Conservation (phyloP, 1,139 yeast genomes). For the Spencermartinsiella ligniputridi region DNA sequence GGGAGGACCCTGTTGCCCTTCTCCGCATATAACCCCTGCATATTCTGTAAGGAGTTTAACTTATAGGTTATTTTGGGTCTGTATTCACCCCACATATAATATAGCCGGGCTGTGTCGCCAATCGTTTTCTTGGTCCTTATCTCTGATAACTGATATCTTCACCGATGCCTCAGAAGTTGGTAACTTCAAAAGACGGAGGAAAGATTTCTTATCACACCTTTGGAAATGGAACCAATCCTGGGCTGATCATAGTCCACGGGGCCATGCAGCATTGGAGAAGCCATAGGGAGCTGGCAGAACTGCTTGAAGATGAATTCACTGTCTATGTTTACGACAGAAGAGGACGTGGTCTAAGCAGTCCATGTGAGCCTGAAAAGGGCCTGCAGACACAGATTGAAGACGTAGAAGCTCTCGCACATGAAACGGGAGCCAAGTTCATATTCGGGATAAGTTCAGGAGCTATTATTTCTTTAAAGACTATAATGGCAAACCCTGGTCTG, state of each 20-base stretch:
- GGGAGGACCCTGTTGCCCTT: too few species aligned
- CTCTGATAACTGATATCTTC: too few species aligned
- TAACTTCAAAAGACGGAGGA: neutral
- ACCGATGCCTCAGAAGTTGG: neutral
- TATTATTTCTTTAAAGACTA: neutral
- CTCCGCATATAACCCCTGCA: too few species aligned
- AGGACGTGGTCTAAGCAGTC: neutral
- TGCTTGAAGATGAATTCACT: neutral
- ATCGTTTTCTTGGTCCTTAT: too few species aligned
- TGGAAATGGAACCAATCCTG: neutral
- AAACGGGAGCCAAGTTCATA: neutral
- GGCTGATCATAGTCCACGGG: neutral
- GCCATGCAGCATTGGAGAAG: neutral
- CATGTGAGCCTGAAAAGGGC: neutral
- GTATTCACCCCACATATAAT: too few species aligned
- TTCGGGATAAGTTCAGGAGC: neutral
- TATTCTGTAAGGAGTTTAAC: too few species aligned
- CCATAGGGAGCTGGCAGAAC: neutral
- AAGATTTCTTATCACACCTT: neutral
- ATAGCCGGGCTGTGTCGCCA: too few species aligned
- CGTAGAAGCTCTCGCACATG: neutral
- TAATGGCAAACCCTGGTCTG: neutral
- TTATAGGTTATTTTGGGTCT: too few species aligned
- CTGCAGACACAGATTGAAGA: neutral
- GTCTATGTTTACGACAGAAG: neutral